Base-by-base conservation (phyloP, 2,329 filamentous ascomycete species). In the Fusarium concolor region DNA sequence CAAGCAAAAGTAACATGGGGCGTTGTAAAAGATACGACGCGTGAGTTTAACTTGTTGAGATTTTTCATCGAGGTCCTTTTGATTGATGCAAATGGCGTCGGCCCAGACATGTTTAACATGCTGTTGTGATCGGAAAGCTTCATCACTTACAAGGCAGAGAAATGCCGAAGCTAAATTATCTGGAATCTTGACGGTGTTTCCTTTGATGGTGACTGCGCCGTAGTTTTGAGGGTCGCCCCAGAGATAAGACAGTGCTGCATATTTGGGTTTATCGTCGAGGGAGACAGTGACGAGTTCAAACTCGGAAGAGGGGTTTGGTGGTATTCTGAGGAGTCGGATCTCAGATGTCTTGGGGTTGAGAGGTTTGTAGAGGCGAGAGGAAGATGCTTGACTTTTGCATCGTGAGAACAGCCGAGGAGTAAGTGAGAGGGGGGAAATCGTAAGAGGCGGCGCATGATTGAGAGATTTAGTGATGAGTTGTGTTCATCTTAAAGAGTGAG, bases 31-130 rank as follows among this genome's bases (percentile, higher is more conserved):
- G 37, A 56, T 38, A 28, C 57, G 29, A 15, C 47, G 17, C 42
- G 62, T 62, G 7, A 62, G 59, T 15, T 62, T 29, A 26, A 62
- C 57, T 33, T 62, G 47, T n/a, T 56, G 22, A 5, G 57, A 39
- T 44, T 20, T 56, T 22, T 62, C 42, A 15, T 43, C 31, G 6
- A 33, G 29, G 8, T 62, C 57, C 14, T 47, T 35, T 29, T 62
- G 42, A 20, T 55, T 55, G 4, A 62, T 56, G 6, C 49, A 62
- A 47, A 56, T 38, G 9, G 59, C 37, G 43, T 56, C 42, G 10
- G 42, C 49, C 41, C 26, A 47, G 17, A 62, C 29, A 17, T 62
- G 33, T 24, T 17, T 17, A 3, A 37, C 28, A 39, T 35, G 2
- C 15, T 49, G n/a, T 22, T 57, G 29, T 3, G 37, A 44, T n/a